Evolutionary conservation across 192 early-diverging fungal genomes (phyloP), one percentile per base, ranked within the genome.

Genomic region (Bifiguratus adelaidae): DNA sequence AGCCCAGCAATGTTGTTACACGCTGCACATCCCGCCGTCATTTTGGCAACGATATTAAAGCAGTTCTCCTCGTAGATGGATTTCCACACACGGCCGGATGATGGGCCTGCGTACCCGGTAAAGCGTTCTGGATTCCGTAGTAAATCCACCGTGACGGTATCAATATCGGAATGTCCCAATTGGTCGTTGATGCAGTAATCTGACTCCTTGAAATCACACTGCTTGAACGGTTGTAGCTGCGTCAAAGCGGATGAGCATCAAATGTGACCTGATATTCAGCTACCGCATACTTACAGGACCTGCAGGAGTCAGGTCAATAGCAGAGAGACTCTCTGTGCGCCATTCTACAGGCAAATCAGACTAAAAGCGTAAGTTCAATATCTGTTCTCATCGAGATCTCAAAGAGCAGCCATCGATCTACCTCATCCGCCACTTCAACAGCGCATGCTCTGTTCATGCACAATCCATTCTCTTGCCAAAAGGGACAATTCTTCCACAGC

Each of bases 11-110:
- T 52, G 32, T 55, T 60, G 37, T 37, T 61, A 22, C 62, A 65
- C 24, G 56, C 61, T 16, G 47, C 32, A 9, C 62, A 65, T 13
- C 56, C 62, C 44, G 58, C 56, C 55, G 38, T 78, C 82, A 74
- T 80, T 53, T 65, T 69, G 59, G 61, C 51, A 3, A 67, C 61
- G 7, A 85, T 67, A 49, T 83, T 81, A 61, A 98, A 97, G 61
- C 97, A 99, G 66, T 97, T 99, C 58, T 99, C 89, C 53, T 85
- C 74, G 56, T 99, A 99, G 21, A 99, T 92, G n/a, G 93, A 76
- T 47, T 79, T 78, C 96, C 96, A 99, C 5, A 99, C 83, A 32
- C 85, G 77, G 21, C 73, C 74, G 28, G 94, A 82, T 30, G 86
- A 84, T 13, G 84, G 76, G 40, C 96, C 96, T 18, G 84, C 77